phyloP scores from a whole-genome alignment of 2,329 filamentous ascomycete species.

The Pseudogymnoascus sp. region DNA sequence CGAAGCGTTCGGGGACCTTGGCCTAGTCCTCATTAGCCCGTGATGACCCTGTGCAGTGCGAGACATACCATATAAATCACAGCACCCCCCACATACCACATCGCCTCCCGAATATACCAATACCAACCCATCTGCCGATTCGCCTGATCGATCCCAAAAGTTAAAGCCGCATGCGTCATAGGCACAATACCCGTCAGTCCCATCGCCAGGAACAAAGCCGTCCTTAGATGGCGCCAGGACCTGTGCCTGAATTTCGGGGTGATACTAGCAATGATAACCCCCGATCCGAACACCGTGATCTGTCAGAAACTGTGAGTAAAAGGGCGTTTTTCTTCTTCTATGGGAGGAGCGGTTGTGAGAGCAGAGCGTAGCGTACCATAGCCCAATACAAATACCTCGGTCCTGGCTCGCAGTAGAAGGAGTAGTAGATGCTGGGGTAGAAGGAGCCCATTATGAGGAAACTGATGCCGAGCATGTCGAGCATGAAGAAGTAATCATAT shows the following conservation, averaged over 20 bases:
- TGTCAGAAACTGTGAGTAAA: background rate
- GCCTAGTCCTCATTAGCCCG: background rate
- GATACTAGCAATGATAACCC: constrained; percentile 3
- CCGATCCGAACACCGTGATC: constrained; percentile 4
- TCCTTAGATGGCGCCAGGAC: background rate
- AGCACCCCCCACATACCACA: background rate
- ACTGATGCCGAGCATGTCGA: background rate
- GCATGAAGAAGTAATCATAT: background rate
- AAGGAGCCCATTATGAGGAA: constrained; percentile 5
- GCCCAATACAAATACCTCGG: constrained; percentile 9
- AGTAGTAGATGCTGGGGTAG: constrained; percentile 2
- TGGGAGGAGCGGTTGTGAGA: background rate
- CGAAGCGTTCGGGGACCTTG: background rate
- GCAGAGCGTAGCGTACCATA: background rate
- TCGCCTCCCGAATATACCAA: background rate
- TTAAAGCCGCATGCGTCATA: background rate
- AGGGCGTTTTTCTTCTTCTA: background rate
- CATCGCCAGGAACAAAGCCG: background rate
- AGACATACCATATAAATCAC: background rate
- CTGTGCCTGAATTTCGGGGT: constrained; percentile 4
- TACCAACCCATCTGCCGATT: constrained; percentile 1
- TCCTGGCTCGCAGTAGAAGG: background rate
- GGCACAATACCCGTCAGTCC: constrained; percentile 7
- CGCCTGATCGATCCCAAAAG: background rate
- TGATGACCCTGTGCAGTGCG: no score